Evolutionary conservation across 495 filamentous ascomycete species (phyloP), one percentile per base, ranked within the genome.

Genomic region (Daldinia decipiens): DNA sequence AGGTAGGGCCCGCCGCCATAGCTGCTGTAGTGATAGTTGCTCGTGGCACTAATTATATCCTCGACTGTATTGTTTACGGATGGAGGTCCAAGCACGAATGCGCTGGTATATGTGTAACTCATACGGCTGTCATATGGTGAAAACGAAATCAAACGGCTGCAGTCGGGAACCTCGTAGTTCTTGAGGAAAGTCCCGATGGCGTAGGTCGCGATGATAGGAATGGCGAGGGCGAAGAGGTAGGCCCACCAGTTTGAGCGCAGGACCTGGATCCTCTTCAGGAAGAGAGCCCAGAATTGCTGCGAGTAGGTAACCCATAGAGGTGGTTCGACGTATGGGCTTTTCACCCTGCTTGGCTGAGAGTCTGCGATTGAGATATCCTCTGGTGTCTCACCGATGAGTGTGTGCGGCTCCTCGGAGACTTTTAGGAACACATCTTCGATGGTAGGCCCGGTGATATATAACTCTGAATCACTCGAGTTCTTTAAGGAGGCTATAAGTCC

Each of bases 361-460:
- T 54, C 64, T 19, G 55, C 39, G 29, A 59, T 62, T 5, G 69
- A 75, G 19, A 71, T 74, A 29, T 76, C 66, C 39, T 75, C 69
- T 12, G 47, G 55, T 4, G 60, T 64, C 26, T 70, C 64, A 4
- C 65, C 68, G 50, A 67, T 51, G 58, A 80, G 74, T 13, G 78
- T 72, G 31, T 77, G 67, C 45, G 81, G 75, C 68, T 92, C 89
- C 43, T 87, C 87, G 0, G 90, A 89, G 36, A 92, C 82, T 47
- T 88, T 89, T 17, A 93, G 80, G 76, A 93, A 93, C 0, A 92
- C 88, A 70, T 91, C 89, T 68, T 91, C 90, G 51, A 93, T 91
- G 0, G 89, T 92, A 6, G 91, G 91, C 0, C 91, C 90, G 38
- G 83, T 84, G 45, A 92, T 83, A 36, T 88, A 86, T 75, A 90